Evolutionary conservation across 805 yeast species (phyloP).

Genomic region (Kregervanrija pseudodelftensis): DNA sequence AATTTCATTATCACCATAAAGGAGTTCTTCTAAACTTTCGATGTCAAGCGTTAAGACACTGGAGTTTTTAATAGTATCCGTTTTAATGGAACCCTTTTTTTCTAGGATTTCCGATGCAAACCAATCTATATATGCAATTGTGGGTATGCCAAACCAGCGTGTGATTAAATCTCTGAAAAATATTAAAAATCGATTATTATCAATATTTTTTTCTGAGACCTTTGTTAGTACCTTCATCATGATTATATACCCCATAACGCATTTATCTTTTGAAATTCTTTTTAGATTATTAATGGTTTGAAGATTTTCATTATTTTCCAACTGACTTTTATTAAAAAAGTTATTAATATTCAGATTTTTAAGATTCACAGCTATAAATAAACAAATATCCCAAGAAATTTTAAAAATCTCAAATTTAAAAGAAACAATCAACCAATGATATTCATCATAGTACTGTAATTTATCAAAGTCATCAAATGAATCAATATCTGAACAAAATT

Average conservation of each 20-base stretch:
- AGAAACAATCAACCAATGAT: constrained; percentile 2
- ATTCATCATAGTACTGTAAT: background rate
- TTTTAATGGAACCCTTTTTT: background rate
- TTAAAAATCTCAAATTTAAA: constrained; percentile 6
- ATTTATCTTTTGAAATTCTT: too few species aligned
- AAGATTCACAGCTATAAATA: background rate
- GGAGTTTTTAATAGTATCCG: background rate
- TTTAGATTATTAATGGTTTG: background rate
- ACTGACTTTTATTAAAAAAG: background rate
- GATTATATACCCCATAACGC: too few species aligned
- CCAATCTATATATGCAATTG: too few species aligned
- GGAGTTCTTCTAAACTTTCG: background rate
- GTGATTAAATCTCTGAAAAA: too few species aligned
- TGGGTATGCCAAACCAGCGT: too few species aligned
- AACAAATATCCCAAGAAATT: background rate
- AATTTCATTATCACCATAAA: background rate
- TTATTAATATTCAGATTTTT: background rate
- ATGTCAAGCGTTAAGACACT: background rate
- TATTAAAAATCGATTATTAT: too few species aligned
- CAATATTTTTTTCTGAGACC: too few species aligned
- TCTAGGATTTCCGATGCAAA: too few species aligned
- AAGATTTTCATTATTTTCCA: background rate
- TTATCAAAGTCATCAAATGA: background rate
- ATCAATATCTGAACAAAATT: background rate
- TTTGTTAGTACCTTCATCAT: too few species aligned